phyloP scores from a whole-genome alignment of 176 grass and related monocot species.

The Oryza australiensis region DNA sequence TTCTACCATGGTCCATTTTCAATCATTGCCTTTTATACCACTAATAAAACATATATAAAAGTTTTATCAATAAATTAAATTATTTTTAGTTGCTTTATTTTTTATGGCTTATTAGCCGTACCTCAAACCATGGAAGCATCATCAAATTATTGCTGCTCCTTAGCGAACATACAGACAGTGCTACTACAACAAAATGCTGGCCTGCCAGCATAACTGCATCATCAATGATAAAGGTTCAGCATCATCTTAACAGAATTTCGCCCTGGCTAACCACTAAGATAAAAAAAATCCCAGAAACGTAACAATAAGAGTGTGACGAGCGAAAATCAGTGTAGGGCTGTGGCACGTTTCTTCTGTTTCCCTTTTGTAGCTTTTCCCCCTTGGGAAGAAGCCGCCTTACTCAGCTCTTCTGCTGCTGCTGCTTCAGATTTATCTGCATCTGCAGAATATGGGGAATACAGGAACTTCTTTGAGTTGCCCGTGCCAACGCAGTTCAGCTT shows the following conservation, averaged over 20 bases:
- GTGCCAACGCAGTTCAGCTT: slow-evolving; percentile 51
- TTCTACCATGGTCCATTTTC: too few relatives aligned
- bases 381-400: neutral
- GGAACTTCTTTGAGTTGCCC: slow-evolving; percentile 59
- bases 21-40: too few relatives aligned
- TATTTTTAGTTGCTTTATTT: too few relatives aligned
- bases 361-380: slow-evolving; percentile 11
- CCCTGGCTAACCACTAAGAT: neutral
- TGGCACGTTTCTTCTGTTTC: slow-evolving; percentile 20
- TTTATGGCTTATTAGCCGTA: too few relatives aligned
- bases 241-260: neutral
- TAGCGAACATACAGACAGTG: neutral
- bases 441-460: slow-evolving; percentile 47
- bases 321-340: neutral
- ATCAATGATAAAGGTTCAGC: neutral
- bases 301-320: too few relatives aligned
- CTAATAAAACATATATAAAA: too few relatives aligned
- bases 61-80: too few relatives aligned
- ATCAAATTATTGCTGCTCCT: neutral
- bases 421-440: neutral
- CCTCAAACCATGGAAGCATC: too few relatives aligned
- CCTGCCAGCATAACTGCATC: slow-evolving; percentile 1
- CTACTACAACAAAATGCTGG: neutral
- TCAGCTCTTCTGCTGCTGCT: neutral
- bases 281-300: too few relatives aligned